Evolutionary conservation across 768 basidiomycete genomes (phyloP), one percentile per base, ranked within the genome.

Genomic region (Tephrocybe sp.): DNA sequence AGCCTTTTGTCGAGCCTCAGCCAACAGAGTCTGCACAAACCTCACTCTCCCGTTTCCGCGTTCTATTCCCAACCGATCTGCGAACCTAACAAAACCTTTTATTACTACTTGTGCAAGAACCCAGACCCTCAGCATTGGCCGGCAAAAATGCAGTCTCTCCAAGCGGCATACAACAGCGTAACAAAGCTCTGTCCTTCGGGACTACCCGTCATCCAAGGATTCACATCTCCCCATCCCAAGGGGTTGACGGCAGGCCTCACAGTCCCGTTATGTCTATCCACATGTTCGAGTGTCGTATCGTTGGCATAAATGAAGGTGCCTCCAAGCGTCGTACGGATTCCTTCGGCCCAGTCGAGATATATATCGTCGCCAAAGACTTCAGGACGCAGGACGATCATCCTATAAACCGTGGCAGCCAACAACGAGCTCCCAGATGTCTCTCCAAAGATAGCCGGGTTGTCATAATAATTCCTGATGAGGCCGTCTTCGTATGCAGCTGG

Each of bases 131-230:
- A 43, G 41, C 41, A 43, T 18, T 31, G 41, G 31, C 26, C 16
- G 5, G 46, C 52, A 2, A 53, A 34, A 3, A 72, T 60, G 32
- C 71, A 74, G 44, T 72, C 72, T 40, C 72, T 58, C 70, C 70
- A 74, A 4, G 70, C 71, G 1, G 70, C 57, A 49, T 71, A 72
- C 62, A 72, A 48, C 53, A 72, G 35, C 16, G 69, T 66, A 1
- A 68, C 69, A 47, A 74, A 71, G 37, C 61, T 64, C 31, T 74
- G 61, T 0, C 70, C 72, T 46, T 74, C 72, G 0, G 72, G 70
- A 44, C 68, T 70, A 9, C 72, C 71, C n/a, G 64, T 42, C 9
- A 65, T 68, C 22, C 60, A 67, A 12, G 69, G 68, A 9, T 46
- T 60, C 4, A 47, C 59, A 47, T 71, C 70, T 4, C 51, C 45